Conservation (phyloP, 257 asterid species). For the Oldenlandia corymbosa region DNA sequence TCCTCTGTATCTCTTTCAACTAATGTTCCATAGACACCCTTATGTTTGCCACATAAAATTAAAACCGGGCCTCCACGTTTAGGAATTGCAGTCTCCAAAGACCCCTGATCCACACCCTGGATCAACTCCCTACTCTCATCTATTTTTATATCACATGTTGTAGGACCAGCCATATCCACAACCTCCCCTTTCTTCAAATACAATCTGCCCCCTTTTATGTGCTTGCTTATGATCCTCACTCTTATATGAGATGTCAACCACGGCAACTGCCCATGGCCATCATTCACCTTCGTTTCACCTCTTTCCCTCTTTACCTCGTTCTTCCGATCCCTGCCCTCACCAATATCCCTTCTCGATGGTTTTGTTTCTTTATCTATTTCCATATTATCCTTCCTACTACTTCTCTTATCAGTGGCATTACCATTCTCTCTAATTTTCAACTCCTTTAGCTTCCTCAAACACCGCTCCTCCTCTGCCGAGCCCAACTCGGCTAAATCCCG, state of each 20-base stretch:
- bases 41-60: constrained; percentile 57
- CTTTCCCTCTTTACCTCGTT: constrained; percentile 6
- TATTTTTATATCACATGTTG: constrained; percentile 54
- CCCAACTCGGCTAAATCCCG: constrained; percentile 65
- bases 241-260: constrained; percentile 81
- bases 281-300: constrained; percentile 19
- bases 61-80: constrained; percentile 78
- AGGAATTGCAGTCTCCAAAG: constrained; percentile 72
- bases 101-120: constrained; percentile 70
- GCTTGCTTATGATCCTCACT: constrained; percentile 62
- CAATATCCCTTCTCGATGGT: constrained; percentile 7
- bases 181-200: constrained; percentile 70
- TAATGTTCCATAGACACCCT: constrained; percentile 77
- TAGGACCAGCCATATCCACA: constrained; percentile 74
- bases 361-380: constrained; percentile 12
- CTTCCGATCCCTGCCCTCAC: constrained; percentile 13
- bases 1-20: constrained; percentile 65
- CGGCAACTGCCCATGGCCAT: constrained; percentile 24
- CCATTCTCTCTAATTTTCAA: constrained; percentile 29
- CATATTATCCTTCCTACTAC: not conserved
- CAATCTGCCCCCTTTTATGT: constrained; percentile 60
- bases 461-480: constrained; percentile 58
- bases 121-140: constrained; percentile 68
- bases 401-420: constrained; percentile 13
- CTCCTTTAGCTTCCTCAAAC: constrained; percentile 51